A percentile compares a stretch with the other conserved stretches of the same genome.
Conservation (phyloP, 2,329 filamentous ascomycete species). For the Karstenula rhodostoma region DNA sequence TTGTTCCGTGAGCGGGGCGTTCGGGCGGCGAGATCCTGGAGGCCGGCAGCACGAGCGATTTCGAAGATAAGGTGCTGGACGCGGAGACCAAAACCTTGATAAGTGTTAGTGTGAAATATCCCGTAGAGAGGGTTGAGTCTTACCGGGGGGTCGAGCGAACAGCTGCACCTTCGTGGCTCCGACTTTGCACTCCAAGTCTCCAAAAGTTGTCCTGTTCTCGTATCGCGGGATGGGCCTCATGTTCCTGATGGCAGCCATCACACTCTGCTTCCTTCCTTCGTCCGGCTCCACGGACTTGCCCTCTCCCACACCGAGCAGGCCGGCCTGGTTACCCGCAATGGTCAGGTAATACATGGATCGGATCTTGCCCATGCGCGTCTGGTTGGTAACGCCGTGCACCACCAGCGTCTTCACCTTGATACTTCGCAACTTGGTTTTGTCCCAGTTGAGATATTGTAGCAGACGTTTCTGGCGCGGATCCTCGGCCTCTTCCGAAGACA, state of each 20-base stretch:
- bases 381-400: conserved; percentile 79
- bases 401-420: conserved; percentile 78
- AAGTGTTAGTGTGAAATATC: not conserved
- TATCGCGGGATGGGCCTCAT: conserved; percentile 93
- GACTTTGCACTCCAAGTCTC: conserved; percentile 82
- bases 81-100: conserved; percentile 87
- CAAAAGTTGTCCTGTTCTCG: conserved; percentile 90
- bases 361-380: conserved; percentile 96
- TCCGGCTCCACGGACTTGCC: conserved; percentile 81
- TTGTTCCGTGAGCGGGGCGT: conserved; percentile 89
- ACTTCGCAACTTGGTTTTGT: conserved; percentile 54
- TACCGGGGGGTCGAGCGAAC: conserved; percentile 86
- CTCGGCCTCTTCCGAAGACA: conserved; percentile 49
- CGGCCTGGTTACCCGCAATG: conserved; percentile 86
- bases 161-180: conserved; percentile 87
- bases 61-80: conserved; percentile 93
- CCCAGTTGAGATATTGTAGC: conserved; percentile 65
- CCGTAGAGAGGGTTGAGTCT: conserved; percentile 37
- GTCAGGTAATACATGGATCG: conserved; percentile 76
- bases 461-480: conserved; percentile 61
- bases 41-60: conserved; percentile 86
- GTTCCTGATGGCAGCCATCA: conserved; percentile 84
- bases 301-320: conserved; percentile 86
- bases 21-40: conserved; percentile 83
- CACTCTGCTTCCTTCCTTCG: conserved; percentile 75